phyloP scores from a whole-genome alignment of 768 basidiomycete species.

The Leccinum boreale region DNA sequence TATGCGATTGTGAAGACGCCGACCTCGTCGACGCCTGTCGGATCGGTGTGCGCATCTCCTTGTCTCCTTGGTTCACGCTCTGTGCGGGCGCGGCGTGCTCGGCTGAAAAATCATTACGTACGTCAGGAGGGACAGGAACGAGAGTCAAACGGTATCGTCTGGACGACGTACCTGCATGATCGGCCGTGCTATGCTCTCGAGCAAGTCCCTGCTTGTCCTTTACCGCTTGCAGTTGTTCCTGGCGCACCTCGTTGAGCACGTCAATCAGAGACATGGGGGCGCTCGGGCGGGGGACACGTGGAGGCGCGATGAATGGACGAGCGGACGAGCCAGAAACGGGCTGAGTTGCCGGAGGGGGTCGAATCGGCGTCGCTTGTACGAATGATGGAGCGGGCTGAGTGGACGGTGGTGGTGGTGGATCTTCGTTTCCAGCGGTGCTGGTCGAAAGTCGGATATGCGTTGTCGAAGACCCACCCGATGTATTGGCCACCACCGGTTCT shows the following conservation, averaged over 20 bases:
- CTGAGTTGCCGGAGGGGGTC: constrained; percentile 1
- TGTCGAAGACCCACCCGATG: neutral
- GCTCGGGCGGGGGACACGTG: constrained; percentile 15
- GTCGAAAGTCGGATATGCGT: neutral
- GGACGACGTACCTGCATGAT: neutral
- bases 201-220: neutral
- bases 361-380: neutral
- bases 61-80: neutral
- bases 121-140: neutral
- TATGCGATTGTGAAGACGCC: neutral
- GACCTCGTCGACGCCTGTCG: neutral
- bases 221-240: neutral
- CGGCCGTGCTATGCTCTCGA: neutral
- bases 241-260: constrained; percentile 17
- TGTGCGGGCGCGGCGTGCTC: neutral
- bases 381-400: neutral
- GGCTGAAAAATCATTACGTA: neutral
- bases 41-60: neutral
- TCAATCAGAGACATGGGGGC: constrained; percentile 20
- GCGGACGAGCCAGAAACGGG: neutral
- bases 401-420: neutral
- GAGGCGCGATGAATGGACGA: constrained; percentile 20
- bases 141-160: neutral
- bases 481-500: neutral
- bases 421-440: neutral